Percentiles rank a stretch among this genome's conserved stretches.
Evolutionary conservation across 306 rosid species (phyloP).

Genomic region (Mimosa pudica): DNA sequence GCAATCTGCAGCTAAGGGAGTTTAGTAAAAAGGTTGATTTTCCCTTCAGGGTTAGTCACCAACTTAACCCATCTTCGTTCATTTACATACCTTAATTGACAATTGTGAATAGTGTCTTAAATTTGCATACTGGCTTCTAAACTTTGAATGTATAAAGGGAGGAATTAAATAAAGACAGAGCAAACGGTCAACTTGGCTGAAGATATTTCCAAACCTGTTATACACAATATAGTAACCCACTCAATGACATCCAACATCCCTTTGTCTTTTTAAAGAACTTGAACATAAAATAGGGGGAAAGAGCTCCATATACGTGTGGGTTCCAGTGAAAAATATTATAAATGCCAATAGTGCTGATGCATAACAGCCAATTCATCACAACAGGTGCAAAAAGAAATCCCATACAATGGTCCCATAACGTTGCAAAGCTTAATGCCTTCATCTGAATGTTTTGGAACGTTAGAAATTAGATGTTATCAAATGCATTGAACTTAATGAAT

Average conservation of each 20-base stretch:
- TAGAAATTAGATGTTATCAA: no score
- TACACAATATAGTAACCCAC: slow-evolving; percentile 80
- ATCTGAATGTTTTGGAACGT: no score
- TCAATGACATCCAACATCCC: slow-evolving; percentile 96
- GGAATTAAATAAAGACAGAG: slow-evolving; percentile 33
- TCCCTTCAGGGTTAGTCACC: neutral
- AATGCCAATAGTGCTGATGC: slow-evolving; percentile 86
- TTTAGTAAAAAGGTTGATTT: slow-evolving; percentile 36
- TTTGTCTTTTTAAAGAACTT: slow-evolving; percentile 84
- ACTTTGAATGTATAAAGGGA: slow-evolving; percentile 53
- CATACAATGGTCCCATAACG: slow-evolving; percentile 90
- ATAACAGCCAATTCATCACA: slow-evolving; percentile 84
- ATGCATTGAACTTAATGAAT: no score
- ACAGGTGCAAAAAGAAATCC: slow-evolving; percentile 91
- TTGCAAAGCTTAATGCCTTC: slow-evolving; percentile 34
- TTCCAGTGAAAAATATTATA: slow-evolving; percentile 90
- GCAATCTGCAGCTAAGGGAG: slow-evolving; percentile 75
- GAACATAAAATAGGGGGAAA: slow-evolving; percentile 94
- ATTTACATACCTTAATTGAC: slow-evolving; percentile 57
- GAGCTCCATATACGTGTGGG: no score
- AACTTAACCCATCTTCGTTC: neutral
- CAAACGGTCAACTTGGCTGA: neutral
- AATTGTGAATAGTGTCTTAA: slow-evolving; percentile 89
- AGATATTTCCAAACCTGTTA: slow-evolving; percentile 68
- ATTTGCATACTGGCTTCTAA: slow-evolving; percentile 98